A percentile compares a stretch with the other conserved stretches of the same genome.
phyloP scores from a whole-genome alignment of 768 basidiomycete species.

The Lepiota venenata region DNA sequence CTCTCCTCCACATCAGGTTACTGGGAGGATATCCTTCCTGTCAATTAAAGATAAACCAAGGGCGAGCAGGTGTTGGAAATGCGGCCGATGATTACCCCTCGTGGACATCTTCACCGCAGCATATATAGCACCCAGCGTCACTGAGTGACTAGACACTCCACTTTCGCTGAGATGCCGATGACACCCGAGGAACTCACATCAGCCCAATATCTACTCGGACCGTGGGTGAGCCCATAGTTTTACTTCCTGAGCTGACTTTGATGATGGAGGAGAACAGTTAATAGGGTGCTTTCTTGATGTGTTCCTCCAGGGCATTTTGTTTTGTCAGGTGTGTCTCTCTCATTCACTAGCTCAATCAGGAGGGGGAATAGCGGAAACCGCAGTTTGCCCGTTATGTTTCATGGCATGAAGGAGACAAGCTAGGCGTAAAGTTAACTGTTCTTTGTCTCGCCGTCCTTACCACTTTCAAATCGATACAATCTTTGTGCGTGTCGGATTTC shows the following conservation, averaged over 20 bases:
- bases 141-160: too few species aligned
- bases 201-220: conserved; percentile 26
- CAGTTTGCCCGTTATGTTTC: conserved; percentile 26
- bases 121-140: too few species aligned
- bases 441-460: conserved; percentile 23
- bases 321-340: conserved; percentile 22
- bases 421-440: conserved; percentile 19
- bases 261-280: conserved; percentile 17
- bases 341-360: too few species aligned
- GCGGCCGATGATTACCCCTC: too few species aligned
- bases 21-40: too few species aligned
- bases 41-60: too few species aligned
- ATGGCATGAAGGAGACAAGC: conserved; percentile 21
- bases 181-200: conserved; percentile 21
- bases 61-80: too few species aligned
- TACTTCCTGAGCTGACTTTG: not conserved
- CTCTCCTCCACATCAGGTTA: too few species aligned
- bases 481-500: conserved; percentile 21
- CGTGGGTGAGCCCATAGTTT: conserved; percentile 23
- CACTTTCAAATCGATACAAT: conserved; percentile 27
- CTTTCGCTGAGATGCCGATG: conserved; percentile 14
- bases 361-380: not conserved
- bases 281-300: conserved; percentile 26
- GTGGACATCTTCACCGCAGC: too few species aligned
- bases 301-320: conserved; percentile 27